Evolutionary conservation across 345 rosid genomes (phyloP), one percentile per base, ranked within the genome.

Genomic region (Citrus reticulata): DNA sequence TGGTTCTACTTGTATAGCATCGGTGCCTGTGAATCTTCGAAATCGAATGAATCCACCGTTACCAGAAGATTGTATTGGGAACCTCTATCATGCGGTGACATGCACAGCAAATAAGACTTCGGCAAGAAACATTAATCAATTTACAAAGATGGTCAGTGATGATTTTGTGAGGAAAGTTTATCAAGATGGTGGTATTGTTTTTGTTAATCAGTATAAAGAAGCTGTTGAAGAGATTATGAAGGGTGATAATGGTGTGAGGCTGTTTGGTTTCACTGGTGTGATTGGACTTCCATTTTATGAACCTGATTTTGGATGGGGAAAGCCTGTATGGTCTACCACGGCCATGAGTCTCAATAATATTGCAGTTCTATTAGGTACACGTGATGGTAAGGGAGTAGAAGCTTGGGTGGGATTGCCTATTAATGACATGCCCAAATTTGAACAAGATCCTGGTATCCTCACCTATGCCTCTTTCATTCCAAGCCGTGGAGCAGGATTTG

Each of bases 251-350:
- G 17, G 16, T 5, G 17, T 42, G n/a, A 59, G 40, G 61, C 20
- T 61, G 40, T 70, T 73, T 55, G 62, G 77, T 39, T 68, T 79
- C 22, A 68, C 35, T 4, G 83, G 84, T 60, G 75, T 75, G 62
- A 74, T 83, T 22, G 73, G 73, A 34, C 78, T 83, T 42, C 85
- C 79, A 34, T 74, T 80, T 19, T 74, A 79, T 7, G 80, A 83
- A 2, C 51, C 74, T 49, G 85, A 83, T 77, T 83, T 83, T 42
- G 84, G 87, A 29, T 62, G 67, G 37, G 67, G 67, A 29, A 62
- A 62, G 19, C 67, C 67, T 2, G 30, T 6, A 14, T 74, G 86
- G 82, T 55, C 60, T 7, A 68, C 65, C 17, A 74, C 64, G 7
- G 79, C 77, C 4, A 7, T 68, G 20, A 72, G 46, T 27, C 54